Conservation (phyloP, 1,139 yeast species). For the Hyphopichia wangnamkhiaoensis region DNA sequence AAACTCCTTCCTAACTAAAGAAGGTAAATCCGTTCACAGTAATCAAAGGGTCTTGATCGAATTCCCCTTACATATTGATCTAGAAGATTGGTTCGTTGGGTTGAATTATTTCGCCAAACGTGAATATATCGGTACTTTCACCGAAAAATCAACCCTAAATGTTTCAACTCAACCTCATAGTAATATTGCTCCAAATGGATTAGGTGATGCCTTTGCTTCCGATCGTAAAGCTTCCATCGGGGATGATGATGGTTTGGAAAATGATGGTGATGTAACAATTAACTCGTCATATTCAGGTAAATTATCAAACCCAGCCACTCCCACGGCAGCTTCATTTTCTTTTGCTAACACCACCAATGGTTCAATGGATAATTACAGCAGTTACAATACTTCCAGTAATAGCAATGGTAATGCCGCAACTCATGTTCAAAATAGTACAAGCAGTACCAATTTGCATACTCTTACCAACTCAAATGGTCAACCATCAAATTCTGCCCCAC, state of each 20-base stretch:
- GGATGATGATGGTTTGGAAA: neutral
- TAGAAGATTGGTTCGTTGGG: constrained; percentile 84
- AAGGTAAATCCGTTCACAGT: constrained; percentile 33
- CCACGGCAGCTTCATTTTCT: constrained; percentile 1
- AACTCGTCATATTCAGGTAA: neutral
- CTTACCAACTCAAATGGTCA: neutral
- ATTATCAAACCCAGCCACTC: constrained; percentile 1
- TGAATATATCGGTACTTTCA: constrained; percentile 50
- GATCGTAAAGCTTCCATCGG: neutral
- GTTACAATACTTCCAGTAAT: too few species aligned
- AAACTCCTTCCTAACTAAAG: constrained; percentile 30
- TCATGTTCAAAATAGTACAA: too few species aligned
- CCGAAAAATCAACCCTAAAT: constrained; percentile 8
- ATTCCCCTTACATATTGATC: constrained; percentile 69
- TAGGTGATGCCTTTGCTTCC: neutral
- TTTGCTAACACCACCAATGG: neutral
- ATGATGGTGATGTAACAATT: constrained; percentile 1
- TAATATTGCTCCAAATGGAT: constrained; percentile 3
- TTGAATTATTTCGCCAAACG: constrained; percentile 66
- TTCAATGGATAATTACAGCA: neutral
- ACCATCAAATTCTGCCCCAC: constrained; percentile 3
- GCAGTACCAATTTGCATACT: neutral
- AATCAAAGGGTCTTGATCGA: constrained; percentile 53
- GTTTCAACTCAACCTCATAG: neutral
- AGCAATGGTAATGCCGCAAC: too few species aligned